A percentile compares a stretch with the other conserved stretches of the same genome.
Evolutionary conservation across 2,329 filamentous ascomycete species (phyloP).

Genomic region (Hypoxylon sp.): DNA sequence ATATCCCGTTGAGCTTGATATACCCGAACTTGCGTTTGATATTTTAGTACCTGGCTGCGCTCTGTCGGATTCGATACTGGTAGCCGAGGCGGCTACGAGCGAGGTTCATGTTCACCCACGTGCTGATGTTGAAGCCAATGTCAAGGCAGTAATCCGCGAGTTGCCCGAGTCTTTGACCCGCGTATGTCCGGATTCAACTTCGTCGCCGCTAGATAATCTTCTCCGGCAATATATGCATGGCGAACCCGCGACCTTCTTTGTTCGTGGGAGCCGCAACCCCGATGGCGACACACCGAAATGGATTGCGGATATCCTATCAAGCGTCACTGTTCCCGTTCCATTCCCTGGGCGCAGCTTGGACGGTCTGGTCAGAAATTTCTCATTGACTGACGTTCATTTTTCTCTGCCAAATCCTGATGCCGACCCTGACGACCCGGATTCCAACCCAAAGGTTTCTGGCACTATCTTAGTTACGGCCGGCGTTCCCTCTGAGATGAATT

Average conservation of each 20-base stretch:
- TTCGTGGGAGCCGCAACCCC: conserved; percentile 81
- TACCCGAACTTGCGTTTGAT: conserved; percentile 87
- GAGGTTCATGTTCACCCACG: conserved; percentile 77
- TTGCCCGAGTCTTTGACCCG: conserved; percentile 81
- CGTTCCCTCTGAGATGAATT: conserved; percentile 88
- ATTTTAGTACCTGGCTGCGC: conserved; percentile 88
- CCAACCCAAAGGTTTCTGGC: conserved; percentile 85
- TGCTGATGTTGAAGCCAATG: conserved; percentile 76
- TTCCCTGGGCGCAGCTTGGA: conserved; percentile 87
- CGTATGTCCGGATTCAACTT: conserved; percentile 80
- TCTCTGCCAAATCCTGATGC: conserved; percentile 85
- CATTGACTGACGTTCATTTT: conserved; percentile 88
- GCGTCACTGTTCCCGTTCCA: conserved; percentile 85
- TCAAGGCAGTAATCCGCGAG: conserved; percentile 78
- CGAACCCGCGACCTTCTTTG: conserved; percentile 82
- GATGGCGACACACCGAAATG: conserved; percentile 81
- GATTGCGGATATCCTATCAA: conserved; percentile 84
- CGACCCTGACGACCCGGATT: conserved; percentile 79
- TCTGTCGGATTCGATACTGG: conserved; percentile 78
- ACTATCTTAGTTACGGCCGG: conserved; percentile 83
- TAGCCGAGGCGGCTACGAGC: conserved; percentile 82
- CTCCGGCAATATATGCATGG: conserved; percentile 87
- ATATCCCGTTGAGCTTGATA: conserved; percentile 81
- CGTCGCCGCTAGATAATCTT: conserved; percentile 87
- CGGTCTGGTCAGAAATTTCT: conserved; percentile 88